Percentiles rank a stretch among this genome's conserved stretches.
Evolutionary conservation across 1,284 basidiomycete species (phyloP).

Genomic region (Microbotryum saponariae): DNA sequence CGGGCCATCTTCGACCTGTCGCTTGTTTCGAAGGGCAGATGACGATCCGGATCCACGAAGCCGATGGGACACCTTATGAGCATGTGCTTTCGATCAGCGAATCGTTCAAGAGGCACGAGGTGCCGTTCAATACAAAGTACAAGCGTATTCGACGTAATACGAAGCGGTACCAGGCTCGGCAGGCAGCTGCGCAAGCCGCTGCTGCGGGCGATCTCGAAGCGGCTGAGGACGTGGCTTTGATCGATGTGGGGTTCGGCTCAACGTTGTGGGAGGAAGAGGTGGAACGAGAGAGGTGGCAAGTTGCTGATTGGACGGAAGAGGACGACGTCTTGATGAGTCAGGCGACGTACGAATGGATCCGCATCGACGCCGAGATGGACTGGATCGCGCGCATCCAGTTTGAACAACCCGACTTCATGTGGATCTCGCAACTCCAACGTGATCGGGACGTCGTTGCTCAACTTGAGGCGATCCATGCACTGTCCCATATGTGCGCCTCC

Average conservation of each 20-base stretch:
- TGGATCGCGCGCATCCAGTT: conserved; percentile 91
- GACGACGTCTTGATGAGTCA: conserved; percentile 86
- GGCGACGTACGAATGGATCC: conserved; percentile 98
- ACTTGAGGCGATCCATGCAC: conserved; percentile 61
- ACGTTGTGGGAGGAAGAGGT: conserved; percentile 93
- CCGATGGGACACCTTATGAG: conserved; percentile 97
- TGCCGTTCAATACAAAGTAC: conserved; percentile 99
- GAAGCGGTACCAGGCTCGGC: conserved; percentile 86
- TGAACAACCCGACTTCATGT: conserved; percentile 97
- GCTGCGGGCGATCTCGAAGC: conserved; percentile 84
- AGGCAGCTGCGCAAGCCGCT: conserved; percentile 84
- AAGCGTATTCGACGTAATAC: conserved; percentile 92
- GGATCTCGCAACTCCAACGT: conserved; percentile 92
- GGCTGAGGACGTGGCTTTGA: conserved; percentile 84
- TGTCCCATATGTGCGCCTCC: neutral
- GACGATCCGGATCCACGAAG: conserved; percentile 98
- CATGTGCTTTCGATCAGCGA: conserved; percentile 89
- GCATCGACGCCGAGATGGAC: conserved; percentile 98
- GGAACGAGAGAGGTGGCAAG: conserved; percentile 88
- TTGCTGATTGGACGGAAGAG: conserved; percentile 96
- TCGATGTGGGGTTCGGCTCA: conserved; percentile 91
- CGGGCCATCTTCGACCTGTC: conserved; percentile 63
- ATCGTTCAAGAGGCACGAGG: conserved; percentile 82
- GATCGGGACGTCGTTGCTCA: conserved; percentile 98
- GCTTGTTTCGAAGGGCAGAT: conserved; percentile 90